Conservation (phyloP, 176 grass and related monocot genomes). For the Carex pumila region DNA sequence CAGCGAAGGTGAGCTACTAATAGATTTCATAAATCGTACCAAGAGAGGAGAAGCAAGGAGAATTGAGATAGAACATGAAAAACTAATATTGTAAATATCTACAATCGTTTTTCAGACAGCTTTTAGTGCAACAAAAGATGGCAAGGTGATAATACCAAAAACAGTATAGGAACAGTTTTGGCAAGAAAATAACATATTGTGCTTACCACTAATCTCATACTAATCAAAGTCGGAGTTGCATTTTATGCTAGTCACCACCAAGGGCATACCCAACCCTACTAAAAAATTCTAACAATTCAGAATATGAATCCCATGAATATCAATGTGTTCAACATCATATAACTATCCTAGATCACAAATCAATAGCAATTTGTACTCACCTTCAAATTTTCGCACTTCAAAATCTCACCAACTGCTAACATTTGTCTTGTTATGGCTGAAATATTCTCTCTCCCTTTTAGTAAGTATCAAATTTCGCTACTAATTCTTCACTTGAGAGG, state of each 20-base stretch:
- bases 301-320: not conserved
- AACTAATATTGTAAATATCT: slow-evolving; percentile 23
- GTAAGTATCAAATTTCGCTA: slow-evolving; percentile 46
- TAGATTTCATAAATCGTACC: no score
- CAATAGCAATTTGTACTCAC: slow-evolving; percentile 27
- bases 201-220: not conserved
- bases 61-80: not conserved
- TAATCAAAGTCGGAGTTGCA: not conserved
- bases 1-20: no score
- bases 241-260: not conserved
- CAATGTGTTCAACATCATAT: not conserved
- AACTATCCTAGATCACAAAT: slow-evolving; percentile 9
- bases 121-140: not conserved
- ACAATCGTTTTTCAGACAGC: not conserved
- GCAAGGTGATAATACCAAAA: not conserved
- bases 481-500: slow-evolving; percentile 63
- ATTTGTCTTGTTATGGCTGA: slow-evolving; percentile 86
- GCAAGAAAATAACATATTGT: not conserved
- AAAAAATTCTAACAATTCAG: not conserved
- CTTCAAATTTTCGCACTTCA: slow-evolving; percentile 93
- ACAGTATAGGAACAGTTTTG: not conserved
- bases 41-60: no score
- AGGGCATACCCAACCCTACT: not conserved
- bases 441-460: slow-evolving; percentile 74
- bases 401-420: slow-evolving; percentile 82